Percentiles rank a stretch among this genome's conserved stretches.
Conservation (phyloP, 2,329 filamentous ascomycete genomes). For the Sporothrix protearum region DNA sequence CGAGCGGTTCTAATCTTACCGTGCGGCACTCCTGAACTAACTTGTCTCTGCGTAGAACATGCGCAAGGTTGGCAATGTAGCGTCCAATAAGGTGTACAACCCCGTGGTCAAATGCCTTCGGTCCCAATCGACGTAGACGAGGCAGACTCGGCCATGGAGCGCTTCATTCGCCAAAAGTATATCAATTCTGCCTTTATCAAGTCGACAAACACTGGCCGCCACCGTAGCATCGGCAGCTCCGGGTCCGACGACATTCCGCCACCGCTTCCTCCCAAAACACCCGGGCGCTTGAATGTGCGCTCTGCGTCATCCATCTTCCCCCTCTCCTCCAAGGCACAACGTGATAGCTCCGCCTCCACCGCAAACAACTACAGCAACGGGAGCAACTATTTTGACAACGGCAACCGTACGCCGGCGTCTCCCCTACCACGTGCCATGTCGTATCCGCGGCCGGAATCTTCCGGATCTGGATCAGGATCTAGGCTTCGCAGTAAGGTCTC, state of each 20-base stretch:
- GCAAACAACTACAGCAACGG: slow-evolving; percentile 5
- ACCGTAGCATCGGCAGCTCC: slow-evolving; percentile 45
- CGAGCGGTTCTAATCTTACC: neutral
- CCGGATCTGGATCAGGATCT: slow-evolving; percentile 39
- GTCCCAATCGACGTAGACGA: slow-evolving; percentile 90
- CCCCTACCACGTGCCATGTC: slow-evolving; percentile 29
- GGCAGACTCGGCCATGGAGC: slow-evolving; percentile 89
- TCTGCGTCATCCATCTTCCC: slow-evolving; percentile 66
- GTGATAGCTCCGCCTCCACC: slow-evolving; percentile 43
- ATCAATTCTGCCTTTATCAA: slow-evolving; percentile 51
- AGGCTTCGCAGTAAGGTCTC: slow-evolving; percentile 57
- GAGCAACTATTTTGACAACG: slow-evolving; percentile 25
- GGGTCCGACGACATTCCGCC: slow-evolving; percentile 58
- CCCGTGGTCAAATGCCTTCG: slow-evolving; percentile 74
- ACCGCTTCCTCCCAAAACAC: slow-evolving; percentile 59
- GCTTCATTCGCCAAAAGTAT: slow-evolving; percentile 94
- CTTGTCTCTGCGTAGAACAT: slow-evolving; percentile 62
- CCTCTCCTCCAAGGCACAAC: slow-evolving; percentile 58
- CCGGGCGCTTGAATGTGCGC: slow-evolving; percentile 59
- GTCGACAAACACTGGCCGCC: slow-evolving; percentile 28
- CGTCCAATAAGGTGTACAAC: slow-evolving; percentile 87
- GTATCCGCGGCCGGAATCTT: slow-evolving; percentile 22
- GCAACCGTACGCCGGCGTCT: slow-evolving; percentile 36
- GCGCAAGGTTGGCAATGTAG: slow-evolving; percentile 83
- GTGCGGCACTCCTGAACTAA: neutral